phyloP scores from a whole-genome alignment of 2,329 filamentous ascomycete genomes.

The Exophiala viscosa region DNA sequence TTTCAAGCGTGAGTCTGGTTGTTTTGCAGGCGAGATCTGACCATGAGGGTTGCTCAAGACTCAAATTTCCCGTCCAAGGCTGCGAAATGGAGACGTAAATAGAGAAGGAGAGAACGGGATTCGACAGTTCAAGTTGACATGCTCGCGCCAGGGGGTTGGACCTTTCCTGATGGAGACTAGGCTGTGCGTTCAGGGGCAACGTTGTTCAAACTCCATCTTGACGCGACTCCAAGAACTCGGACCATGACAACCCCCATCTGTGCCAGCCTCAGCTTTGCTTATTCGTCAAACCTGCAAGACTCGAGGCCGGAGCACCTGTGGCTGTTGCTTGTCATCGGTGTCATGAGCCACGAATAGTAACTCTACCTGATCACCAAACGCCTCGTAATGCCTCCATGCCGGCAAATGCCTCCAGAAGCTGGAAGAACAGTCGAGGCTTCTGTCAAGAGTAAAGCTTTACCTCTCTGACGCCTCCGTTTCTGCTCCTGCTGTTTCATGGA shows the following conservation, averaged over 20 bases:
- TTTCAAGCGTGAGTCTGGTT: not conserved
- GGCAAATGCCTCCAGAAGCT: no score
- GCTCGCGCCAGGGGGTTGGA: slow-evolving; percentile 7
- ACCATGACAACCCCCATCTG: no score
- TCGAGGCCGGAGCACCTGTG: slow-evolving; percentile 6
- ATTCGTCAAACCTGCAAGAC: not conserved
- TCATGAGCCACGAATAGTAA: not conserved
- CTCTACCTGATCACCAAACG: not conserved
- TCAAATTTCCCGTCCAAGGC: slow-evolving; percentile 17
- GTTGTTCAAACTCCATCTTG: not conserved
- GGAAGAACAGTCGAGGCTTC: no score
- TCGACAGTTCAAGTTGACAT: slow-evolving; percentile 3
- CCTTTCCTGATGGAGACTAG: slow-evolving; percentile 9
- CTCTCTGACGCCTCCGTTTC: no score
- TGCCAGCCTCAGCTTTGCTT: not conserved
- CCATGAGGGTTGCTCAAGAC: not conserved
- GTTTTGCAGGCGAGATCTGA: not conserved
- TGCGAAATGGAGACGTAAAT: not conserved
- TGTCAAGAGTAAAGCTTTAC: no score
- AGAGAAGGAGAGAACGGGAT: not conserved
- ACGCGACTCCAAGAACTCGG: not conserved
- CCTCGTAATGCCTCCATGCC: no score
- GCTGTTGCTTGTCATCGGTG: not conserved
- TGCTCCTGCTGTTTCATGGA: no score
- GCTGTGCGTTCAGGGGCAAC: slow-evolving; percentile 11